Evolutionary conservation across 345 rosid genomes (phyloP).

Genomic region (Citrus hindsii): DNA sequence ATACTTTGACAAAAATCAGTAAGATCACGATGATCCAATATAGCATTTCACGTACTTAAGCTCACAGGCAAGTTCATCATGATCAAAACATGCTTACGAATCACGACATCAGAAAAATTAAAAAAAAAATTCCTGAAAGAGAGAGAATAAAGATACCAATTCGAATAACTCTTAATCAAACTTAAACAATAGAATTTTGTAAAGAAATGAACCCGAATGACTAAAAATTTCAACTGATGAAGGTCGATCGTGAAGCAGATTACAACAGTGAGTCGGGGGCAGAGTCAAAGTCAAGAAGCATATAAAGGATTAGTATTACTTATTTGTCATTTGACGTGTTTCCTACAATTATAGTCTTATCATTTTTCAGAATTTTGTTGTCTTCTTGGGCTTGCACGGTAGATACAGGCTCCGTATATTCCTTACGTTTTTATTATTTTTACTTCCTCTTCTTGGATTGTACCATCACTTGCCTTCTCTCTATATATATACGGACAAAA

Average conservation of each 20-base stretch:
- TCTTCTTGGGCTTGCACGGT: too few relatives aligned
- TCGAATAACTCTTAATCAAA: background rate
- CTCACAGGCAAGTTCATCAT: background rate
- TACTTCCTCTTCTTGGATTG: background rate
- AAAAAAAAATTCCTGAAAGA: background rate
- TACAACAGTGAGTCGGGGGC: too few relatives aligned
- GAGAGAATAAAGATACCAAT: background rate
- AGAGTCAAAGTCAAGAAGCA: too few relatives aligned
- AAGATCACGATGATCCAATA: background rate
- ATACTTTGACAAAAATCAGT: too few relatives aligned
- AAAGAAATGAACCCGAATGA: too few relatives aligned
- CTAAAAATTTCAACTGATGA: too few relatives aligned
- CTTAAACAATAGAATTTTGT: background rate
- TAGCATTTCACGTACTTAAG: background rate
- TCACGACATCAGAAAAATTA: background rate
- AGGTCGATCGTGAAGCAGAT: too few relatives aligned
- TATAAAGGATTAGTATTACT: background rate
- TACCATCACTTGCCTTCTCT: too few relatives aligned
- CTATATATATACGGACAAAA: too few relatives aligned
- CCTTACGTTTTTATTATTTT: background rate
- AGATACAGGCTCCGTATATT: background rate
- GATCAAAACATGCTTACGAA: background rate
- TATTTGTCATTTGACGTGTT: too few relatives aligned
- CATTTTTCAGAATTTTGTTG: background rate
- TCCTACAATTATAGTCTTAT: background rate